These are phyloP conservation scores for Lodderomyces elongisporus DNA, from an alignment of 1,139 yeast species.

Conservation along the genomic window DNA sequence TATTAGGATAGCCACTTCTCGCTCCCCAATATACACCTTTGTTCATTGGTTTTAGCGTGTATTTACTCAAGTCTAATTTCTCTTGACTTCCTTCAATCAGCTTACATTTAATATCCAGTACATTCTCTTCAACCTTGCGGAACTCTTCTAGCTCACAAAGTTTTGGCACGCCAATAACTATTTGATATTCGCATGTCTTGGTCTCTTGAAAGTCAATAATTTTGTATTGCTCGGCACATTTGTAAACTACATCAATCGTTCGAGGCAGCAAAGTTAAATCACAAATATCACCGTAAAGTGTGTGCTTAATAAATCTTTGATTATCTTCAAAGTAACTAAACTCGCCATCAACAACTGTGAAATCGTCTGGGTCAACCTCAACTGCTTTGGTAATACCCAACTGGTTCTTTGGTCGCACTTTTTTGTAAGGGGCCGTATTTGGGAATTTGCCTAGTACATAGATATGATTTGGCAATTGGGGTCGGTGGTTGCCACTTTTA, in stretches of 20 bases:
- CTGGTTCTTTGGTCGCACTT: constrained; percentile 22
- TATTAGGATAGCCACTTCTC: constrained; percentile 15
- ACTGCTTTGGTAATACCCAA: constrained; percentile 15
- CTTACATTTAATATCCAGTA: constrained; percentile 41
- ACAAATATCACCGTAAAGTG: constrained; percentile 64
- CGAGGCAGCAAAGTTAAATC: constrained; percentile 66
- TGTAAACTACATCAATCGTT: constrained; percentile 57
- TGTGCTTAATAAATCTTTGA: constrained; percentile 45
- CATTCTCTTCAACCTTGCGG: constrained; percentile 32
- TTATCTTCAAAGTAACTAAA: constrained; percentile 12
- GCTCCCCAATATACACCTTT: constrained; percentile 27
- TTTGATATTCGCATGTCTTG: constrained; percentile 67
- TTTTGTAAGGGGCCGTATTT: constrained; percentile 10
- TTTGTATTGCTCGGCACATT: constrained; percentile 53
- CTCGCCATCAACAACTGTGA: constrained; percentile 19
- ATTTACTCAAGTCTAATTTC: constrained; percentile 26
- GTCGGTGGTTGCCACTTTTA: constrained; percentile 23
- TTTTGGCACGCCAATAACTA: constrained; percentile 53
- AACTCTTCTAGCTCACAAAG: constrained; percentile 55
- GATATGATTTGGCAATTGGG: constrained; percentile 34
- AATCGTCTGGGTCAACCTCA: constrained; percentile 15
- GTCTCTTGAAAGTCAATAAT: constrained; percentile 52
- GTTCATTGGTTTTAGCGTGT: constrained; percentile 24
- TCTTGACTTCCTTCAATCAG: constrained; percentile 7
- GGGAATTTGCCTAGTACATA: constrained; percentile 45